Evolutionary conservation across 2,329 filamentous ascomycete genomes (phyloP), one percentile per base, ranked within the genome.

Genomic region (Purpureocillium lavendulum): DNA sequence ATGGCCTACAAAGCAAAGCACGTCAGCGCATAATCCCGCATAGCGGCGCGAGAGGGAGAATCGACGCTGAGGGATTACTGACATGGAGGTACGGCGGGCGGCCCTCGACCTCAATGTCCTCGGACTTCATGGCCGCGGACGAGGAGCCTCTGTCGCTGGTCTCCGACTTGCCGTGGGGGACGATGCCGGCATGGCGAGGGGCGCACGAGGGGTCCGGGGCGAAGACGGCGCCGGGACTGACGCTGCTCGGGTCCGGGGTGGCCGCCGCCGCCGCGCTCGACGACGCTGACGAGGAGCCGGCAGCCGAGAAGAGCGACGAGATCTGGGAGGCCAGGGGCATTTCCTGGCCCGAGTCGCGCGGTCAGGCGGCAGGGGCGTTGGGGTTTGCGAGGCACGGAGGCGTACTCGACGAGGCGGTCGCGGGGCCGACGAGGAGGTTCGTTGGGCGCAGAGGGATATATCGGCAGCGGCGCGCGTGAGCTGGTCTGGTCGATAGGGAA

Each of bases 1-100:
- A 97, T 98, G 59, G 85, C 82, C 87, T 95, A 43, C 45, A 40
- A 46, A 38, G 10, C 21, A 26, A 26, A n/a, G n/a, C n/a, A 38
- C 17, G 32, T 38, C 31, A 42, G 30, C 33, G 14, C 35, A 33
- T 15, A 29, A 29, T 12, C n/a, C n/a, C n/a, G n/a, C n/a, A n/a
- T n/a, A n/a, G n/a, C n/a, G n/a, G n/a, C n/a, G n/a, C n/a, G n/a
- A n/a, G n/a, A n/a, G n/a, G n/a, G n/a, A n/a, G n/a, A n/a, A n/a
- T n/a, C n/a, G n/a, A n/a, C n/a, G n/a, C n/a, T 26, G 21, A 26
- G 35, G 13, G 35, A 26, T 15, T 15, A 33, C 4, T 31, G 9
- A 67, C 64, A 50, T 69, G 65, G 40, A 62, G 49, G 47, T 67
- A 69, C 37, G 65, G 65, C 48, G 65, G 65, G 36, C 65, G 63